A percentile compares a stretch with the other conserved stretches of the same genome.
These are phyloP conservation scores for Coprinopsis cinerea DNA, from an alignment of 768 basidiomycete genomes.

Conservation along the genomic window DNA sequence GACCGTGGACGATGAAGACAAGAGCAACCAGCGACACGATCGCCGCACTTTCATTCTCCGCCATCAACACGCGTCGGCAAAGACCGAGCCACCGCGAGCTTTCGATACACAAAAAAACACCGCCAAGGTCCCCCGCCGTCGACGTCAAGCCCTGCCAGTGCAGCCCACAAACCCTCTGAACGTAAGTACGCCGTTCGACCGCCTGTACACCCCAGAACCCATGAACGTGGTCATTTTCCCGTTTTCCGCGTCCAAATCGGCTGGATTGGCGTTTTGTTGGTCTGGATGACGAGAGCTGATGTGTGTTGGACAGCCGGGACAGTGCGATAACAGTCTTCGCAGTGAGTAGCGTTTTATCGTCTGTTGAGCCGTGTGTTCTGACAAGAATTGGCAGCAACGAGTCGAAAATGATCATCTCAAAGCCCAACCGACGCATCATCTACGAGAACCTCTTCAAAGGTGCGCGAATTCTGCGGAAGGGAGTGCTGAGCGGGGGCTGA, in stretches of 20 bases:
- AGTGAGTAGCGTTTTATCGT: slow-evolving; percentile 24
- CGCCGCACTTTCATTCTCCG: no score
- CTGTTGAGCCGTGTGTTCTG: not conserved
- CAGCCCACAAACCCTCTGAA: slow-evolving; percentile 32
- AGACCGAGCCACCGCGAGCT: no score
- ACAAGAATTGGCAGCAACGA: not conserved
- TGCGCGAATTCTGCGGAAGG: slow-evolving; percentile 30
- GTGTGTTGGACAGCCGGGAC: slow-evolving; percentile 27
- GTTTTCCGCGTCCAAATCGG: slow-evolving; percentile 25
- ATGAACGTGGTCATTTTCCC: slow-evolving; percentile 17
- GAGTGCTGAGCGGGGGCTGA: not conserved
- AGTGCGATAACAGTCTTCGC: slow-evolving; percentile 34
- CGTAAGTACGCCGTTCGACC: slow-evolving; percentile 30
- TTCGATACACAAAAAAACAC: no score
- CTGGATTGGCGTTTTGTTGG: slow-evolving; percentile 29
- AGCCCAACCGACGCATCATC: slow-evolving; percentile 90
- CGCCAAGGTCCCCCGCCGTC: slow-evolving; percentile 20
- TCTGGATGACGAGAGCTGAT: slow-evolving; percentile 33
- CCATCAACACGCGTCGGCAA: no score
- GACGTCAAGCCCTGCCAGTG: slow-evolving; percentile 35
- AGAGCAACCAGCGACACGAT: no score
- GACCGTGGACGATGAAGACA: no score
- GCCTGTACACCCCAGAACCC: slow-evolving; percentile 15
- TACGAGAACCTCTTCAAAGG: slow-evolving; percentile 99
- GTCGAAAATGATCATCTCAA: slow-evolving; percentile 91